Evolutionary conservation across 495 filamentous ascomycete genomes (phyloP).

Genomic region (Chlorociboria aeruginascens): DNA sequence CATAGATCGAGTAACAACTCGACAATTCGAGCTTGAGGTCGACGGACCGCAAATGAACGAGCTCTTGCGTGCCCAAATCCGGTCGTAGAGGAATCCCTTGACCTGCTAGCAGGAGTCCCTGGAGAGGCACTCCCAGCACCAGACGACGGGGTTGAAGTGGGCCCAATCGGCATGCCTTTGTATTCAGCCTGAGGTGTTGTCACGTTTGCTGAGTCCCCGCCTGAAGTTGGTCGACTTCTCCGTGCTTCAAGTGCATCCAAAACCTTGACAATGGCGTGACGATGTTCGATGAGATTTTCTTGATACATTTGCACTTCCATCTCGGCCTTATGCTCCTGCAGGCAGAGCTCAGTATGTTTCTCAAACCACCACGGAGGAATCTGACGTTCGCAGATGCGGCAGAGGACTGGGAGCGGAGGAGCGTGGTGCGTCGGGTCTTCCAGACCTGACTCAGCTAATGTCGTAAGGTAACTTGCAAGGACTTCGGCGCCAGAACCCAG

Average conservation of each 20-base stretch:
- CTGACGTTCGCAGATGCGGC: slow-evolving; percentile 93
- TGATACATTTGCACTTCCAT: slow-evolving; percentile 95
- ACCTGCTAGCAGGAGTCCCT: slow-evolving; percentile 51
- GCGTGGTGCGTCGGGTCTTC: slow-evolving; percentile 72
- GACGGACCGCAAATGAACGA: slow-evolving; percentile 72
- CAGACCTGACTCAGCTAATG: slow-evolving; percentile 71
- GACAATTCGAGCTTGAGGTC: slow-evolving; percentile 83
- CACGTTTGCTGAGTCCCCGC: slow-evolving; percentile 35
- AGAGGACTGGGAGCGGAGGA: slow-evolving; percentile 82
- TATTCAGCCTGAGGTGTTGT: slow-evolving; percentile 64
- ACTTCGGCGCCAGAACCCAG: slow-evolving; percentile 91
- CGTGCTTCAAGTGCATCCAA: slow-evolving; percentile 84
- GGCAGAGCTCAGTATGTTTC: slow-evolving; percentile 91
- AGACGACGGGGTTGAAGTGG: slow-evolving; percentile 51
- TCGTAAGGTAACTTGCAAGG: slow-evolving; percentile 83
- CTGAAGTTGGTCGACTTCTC: slow-evolving; percentile 49
- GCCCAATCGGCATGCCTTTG: slow-evolving; percentile 79
- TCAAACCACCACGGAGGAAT: slow-evolving; percentile 99
- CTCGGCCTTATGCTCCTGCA: slow-evolving; percentile 91
- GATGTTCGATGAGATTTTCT: slow-evolving; percentile 85
- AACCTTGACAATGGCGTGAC: slow-evolving; percentile 90
- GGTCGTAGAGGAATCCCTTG: slow-evolving; percentile 68
- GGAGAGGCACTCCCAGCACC: slow-evolving; percentile 57
- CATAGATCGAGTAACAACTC: slow-evolving; percentile 91
- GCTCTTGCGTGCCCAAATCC: slow-evolving; percentile 60